Base-by-base conservation (phyloP, 305 asterid species). In the Solanum chacoense region DNA sequence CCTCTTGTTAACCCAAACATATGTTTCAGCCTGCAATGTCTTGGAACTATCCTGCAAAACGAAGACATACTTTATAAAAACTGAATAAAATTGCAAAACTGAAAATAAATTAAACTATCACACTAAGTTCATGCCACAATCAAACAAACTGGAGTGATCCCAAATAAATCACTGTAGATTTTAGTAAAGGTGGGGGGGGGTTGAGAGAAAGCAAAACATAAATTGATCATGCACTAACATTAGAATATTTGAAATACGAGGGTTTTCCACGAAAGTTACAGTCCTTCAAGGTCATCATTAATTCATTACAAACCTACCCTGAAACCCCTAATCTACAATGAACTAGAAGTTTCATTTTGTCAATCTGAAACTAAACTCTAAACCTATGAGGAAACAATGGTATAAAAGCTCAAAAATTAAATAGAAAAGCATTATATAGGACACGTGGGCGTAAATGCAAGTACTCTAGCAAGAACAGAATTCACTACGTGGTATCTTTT, bases 1-100 rank as follows among this genome's bases (percentile, higher is more conserved):
- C 34, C 89, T 90, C 93, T 92, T 93, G 91, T 96, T 91, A 72
- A 22, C 92, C 98, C 99, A 95, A 75, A 95, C 93, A 75, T 96
- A 97, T 11, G 97, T 91, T 88, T 92, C 36, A 55, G 91, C 95
- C 87, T 93, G 93, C 93, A 94, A 71, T 85, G 88, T 95, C 91
- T 93, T 94, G 85, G 94, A 90, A 89, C 93, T 90, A 91, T 93
- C 98, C 98, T 97, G 93, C 93, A 89, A 90, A 84, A 65, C 28
- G 32, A 35, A 87, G 26, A 81, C 9, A 67, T n/a, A 42, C 38
- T 38, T 24, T 9, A 87, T 36, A 37, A 86, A 69, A 71, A 69
- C 78, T 4, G 6, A 28, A 29, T 18, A 32, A 37, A 24, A 2
- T n/a, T 18, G 67, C 67, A 55, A 55, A 55, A 55, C 0, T 55